These are phyloP conservation scores for Massariosphaeria phaeospora DNA, from an alignment of 495 filamentous ascomycete species.

Conservation along the genomic window DNA sequence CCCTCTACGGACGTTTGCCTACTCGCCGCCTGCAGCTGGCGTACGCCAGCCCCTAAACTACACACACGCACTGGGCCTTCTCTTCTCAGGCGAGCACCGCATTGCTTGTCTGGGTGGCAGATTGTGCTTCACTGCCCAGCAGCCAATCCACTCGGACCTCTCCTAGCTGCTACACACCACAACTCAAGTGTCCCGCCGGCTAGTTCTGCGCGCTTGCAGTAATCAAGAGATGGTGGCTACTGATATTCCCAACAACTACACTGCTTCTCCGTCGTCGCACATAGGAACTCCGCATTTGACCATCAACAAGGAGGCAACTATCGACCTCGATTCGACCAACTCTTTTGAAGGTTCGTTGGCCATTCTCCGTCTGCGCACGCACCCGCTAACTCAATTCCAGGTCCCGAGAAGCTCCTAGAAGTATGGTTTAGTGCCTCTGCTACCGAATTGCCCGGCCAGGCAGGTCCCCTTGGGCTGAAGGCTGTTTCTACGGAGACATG, in stretches of 20 bases:
- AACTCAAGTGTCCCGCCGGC: too few relatives aligned
- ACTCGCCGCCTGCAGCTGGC: constrained; percentile 46
- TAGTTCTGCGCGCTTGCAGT: constrained; percentile 16
- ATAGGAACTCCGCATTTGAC: constrained; percentile 79
- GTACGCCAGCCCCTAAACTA: constrained; percentile 40
- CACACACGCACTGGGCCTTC: constrained; percentile 71
- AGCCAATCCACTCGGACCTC: constrained; percentile 4
- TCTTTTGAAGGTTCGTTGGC: constrained; percentile 78
- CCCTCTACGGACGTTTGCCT: constrained; percentile 45
- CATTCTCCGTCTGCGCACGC: not conserved
- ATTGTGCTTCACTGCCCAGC: constrained; percentile 54
- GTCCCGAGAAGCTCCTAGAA: constrained; percentile 96
- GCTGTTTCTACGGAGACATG: constrained; percentile 75
- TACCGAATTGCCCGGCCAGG: constrained; percentile 61
- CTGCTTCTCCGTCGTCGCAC: constrained; percentile 69
- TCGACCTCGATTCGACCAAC: constrained; percentile 92
- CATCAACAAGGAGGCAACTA: constrained; percentile 92
- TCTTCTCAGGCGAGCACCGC: constrained; percentile 83
- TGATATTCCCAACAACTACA: constrained; percentile 72
- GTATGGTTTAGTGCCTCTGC: constrained; percentile 94
- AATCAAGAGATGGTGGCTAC: constrained; percentile 71
- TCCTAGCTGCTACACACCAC: too few relatives aligned
- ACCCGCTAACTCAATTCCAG: constrained; percentile 39
- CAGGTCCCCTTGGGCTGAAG: constrained; percentile 76
- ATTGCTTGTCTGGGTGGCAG: constrained; percentile 87